Base-by-base conservation (phyloP, 2,329 filamentous ascomycete genomes). In the Cordyceps cicadae region DNA sequence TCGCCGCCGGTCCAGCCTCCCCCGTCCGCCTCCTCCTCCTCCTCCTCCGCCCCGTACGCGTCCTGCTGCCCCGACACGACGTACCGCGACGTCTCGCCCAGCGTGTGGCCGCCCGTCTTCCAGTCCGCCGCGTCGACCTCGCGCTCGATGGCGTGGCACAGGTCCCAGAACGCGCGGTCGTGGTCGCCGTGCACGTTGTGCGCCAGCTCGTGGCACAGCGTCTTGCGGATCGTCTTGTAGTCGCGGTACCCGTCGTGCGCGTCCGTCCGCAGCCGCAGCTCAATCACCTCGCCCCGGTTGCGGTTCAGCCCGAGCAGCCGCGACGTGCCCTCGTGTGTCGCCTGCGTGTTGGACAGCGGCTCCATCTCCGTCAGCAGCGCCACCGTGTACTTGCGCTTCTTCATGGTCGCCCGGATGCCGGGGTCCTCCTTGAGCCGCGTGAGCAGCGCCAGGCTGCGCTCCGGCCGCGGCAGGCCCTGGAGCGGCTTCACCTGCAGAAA, bases 311-410 rank as follows among this genome's bases (percentile, higher is more conserved):
- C 94, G 0, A 97, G 75, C 1, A 90, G 92, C 50, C 90, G 82
- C 54, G 86, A 86, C n/a, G 81, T 82, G 52, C 83, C 82, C 68
- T 94, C 88, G 68, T 90, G 87, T 3, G 84, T 89, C 1, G 78
- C 73, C 64, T 81, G 72, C 0, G 92, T 97, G 73, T 97, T 86
- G 66, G 87, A 82, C 0, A 87, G 80, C 0, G 94, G 94, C 67
- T 99, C 89, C 93, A 99, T 97, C 75, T 99, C 94, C 0, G 92
- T 97, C 29, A 99, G 79, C 3, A 97, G 74, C 0, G 87, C 87
- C 0, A 99, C 94, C 21, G 82, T 84, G 77, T 96, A 97, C 64
- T 86, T 83, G 76, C 96, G 92, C 67, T 86, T 87, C 17, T 82
- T 79, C 94, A 99, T 99, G 1, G 86, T 82, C 0, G 87, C 79